Conservation (phyloP, 2,329 filamentous ascomycete species). For the Xylariomycetidae sp. region DNA sequence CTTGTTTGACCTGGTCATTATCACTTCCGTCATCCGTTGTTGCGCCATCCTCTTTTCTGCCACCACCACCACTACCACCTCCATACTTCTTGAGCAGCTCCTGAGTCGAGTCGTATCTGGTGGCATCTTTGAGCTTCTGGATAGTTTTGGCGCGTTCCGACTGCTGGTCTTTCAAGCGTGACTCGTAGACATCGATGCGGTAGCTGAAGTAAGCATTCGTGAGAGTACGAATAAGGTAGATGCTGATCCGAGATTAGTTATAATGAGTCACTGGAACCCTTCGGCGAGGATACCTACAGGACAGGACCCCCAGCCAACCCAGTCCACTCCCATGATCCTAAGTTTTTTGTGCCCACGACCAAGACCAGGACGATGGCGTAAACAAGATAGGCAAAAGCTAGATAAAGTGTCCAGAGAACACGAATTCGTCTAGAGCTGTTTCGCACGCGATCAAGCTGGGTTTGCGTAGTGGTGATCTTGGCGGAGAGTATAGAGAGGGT, state of each 20-base stretch:
- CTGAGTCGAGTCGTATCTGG: conserved; percentile 92
- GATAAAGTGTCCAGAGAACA: conserved; percentile 85
- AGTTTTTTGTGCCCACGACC: conserved; percentile 78
- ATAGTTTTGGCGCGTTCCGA: conserved; percentile 82
- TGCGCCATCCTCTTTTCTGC: no score
- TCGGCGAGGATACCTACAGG: conserved; percentile 48
- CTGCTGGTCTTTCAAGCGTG: conserved; percentile 68
- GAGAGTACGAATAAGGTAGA: conserved; percentile 66
- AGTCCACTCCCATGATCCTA: conserved; percentile 73
- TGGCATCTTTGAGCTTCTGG: conserved; percentile 88
- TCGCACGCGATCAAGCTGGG: conserved; percentile 68
- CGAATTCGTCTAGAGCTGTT: conserved; percentile 72
- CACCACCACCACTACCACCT: conserved; percentile 32
- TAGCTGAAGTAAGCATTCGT: conserved; percentile 74
- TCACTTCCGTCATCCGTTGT: conserved; percentile 14
- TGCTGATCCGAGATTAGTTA: conserved; percentile 45
- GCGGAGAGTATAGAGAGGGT: conserved; percentile 73
- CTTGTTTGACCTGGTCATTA: conserved; percentile 12
- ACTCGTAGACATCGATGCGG: conserved; percentile 66
- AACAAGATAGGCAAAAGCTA: conserved; percentile 84
- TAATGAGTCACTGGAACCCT: conserved; percentile 1
- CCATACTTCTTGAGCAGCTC: conserved; percentile 94
- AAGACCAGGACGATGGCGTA: conserved; percentile 77
- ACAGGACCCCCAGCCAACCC: conserved; percentile 74
- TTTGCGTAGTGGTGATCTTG: conserved; percentile 74